Percentiles rank a stretch among this genome's conserved stretches.
Evolutionary conservation across 2,329 filamentous ascomycete species (phyloP).

Genomic region (Truncatella angustata): DNA sequence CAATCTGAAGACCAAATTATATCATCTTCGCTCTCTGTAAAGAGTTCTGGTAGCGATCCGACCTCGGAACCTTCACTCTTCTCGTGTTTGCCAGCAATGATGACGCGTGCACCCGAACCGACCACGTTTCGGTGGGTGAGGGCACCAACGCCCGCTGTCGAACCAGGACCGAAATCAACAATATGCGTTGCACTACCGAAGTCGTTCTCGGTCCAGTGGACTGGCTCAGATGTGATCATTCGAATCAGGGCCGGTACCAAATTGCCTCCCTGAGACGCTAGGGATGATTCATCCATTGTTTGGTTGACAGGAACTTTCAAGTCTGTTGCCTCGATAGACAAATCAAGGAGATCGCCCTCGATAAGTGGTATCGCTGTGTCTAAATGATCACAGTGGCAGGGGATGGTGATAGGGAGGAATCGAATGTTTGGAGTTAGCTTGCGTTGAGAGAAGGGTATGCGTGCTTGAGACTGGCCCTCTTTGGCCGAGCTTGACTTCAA

Average conservation of each 20-base stretch:
- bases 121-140: conserved; percentile 26
- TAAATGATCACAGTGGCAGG: conserved; percentile 38
- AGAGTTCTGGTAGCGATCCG: conserved; percentile 21
- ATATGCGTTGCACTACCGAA: conserved; percentile 30
- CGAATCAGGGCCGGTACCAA: conserved; percentile 22
- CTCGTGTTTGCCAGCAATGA: conserved; percentile 21
- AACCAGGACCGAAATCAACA: conserved; percentile 30
- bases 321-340: conserved; percentile 34
- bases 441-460: conserved; percentile 30
- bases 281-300: background rate
- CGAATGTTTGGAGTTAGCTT: conserved; percentile 21
- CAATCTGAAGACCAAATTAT: conserved; percentile 38
- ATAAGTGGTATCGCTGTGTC: conserved; percentile 19
- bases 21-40: conserved; percentile 65
- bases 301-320: conserved; percentile 37
- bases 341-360: conserved; percentile 17
- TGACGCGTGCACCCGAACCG: conserved; percentile 29
- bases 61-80: conserved; percentile 18
- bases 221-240: conserved; percentile 24
- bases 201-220: conserved; percentile 23
- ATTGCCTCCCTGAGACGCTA: conserved; percentile 9
- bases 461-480: conserved; percentile 21
- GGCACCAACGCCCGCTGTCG: conserved; percentile 25
- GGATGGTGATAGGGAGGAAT: conserved; percentile 38
- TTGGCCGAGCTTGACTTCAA: conserved; percentile 21